A percentile compares a stretch with the other conserved stretches of the same genome.
Conservation (phyloP, 177 flowering plant genomes). For the Vitis hybrid region DNA sequence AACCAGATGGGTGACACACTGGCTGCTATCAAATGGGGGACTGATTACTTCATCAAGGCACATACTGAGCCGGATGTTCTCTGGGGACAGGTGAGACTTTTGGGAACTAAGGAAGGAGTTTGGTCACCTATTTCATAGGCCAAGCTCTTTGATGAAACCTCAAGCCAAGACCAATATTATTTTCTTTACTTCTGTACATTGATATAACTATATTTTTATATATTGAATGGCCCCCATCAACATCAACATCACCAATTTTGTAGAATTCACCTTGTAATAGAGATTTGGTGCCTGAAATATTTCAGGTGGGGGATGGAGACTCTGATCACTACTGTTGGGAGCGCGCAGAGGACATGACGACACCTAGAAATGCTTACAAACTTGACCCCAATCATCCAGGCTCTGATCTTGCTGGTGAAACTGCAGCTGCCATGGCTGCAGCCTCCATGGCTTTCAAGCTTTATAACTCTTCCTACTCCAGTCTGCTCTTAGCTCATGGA, state of each 20-base stretch:
- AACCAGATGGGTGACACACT: conserved; percentile 61
- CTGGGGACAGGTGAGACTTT: conserved; percentile 69
- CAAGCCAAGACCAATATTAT: too few relatives aligned
- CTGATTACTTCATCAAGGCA: conserved; percentile 83
- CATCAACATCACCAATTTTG: too few relatives aligned
- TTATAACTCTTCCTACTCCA: conserved; percentile 69
- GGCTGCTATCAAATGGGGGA: conserved; percentile 80
- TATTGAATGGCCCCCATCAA: too few relatives aligned
- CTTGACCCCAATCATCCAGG: conserved; percentile 63
- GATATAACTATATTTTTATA: too few relatives aligned
- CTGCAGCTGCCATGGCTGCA: conserved; percentile 90
- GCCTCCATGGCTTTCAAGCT: conserved; percentile 78
- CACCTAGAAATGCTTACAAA: conserved; percentile 71
- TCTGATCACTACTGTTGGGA: conserved; percentile 93
- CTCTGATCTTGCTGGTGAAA: conserved; percentile 87
- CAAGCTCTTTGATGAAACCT: too few relatives aligned
- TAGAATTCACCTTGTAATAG: background rate
- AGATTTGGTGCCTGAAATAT: conserved; percentile 1
- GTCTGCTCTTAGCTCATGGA: conserved; percentile 63
- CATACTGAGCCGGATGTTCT: conserved; percentile 66
- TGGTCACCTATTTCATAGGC: background rate
- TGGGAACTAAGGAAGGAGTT: background rate
- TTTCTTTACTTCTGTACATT: too few relatives aligned
- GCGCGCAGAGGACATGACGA: conserved; percentile 83
- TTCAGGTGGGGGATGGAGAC: conserved; percentile 80